A percentile compares a stretch with the other conserved stretches of the same genome.
These are phyloP conservation scores for Isatis lusitanica DNA, from an alignment of 441 rosid genomes.

Conservation along the genomic window DNA sequence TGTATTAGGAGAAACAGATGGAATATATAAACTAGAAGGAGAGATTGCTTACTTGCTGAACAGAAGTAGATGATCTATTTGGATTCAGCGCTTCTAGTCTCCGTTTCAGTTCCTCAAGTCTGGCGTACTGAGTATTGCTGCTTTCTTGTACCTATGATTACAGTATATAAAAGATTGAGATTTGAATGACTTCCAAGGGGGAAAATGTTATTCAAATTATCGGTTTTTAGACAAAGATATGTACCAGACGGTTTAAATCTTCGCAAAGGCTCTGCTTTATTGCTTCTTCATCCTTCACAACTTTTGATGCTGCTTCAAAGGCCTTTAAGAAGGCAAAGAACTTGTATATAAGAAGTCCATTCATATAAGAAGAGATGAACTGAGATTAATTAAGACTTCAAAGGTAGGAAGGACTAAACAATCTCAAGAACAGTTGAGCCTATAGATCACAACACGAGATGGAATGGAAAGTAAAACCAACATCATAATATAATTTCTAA, in stretches of 20 bases:
- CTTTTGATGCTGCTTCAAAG: constrained; percentile 74
- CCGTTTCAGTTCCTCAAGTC: constrained; percentile 89
- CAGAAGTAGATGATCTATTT: constrained; percentile 51
- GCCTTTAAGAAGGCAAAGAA: constrained; percentile 36
- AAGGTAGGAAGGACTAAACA: background rate
- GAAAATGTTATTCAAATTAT: background rate
- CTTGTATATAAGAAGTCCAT: background rate
- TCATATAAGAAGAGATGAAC: background rate
- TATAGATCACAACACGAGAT: background rate
- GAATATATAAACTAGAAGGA: background rate
- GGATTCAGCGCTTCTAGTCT: constrained; percentile 83
- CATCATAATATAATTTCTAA: background rate
- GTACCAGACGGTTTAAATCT: constrained; percentile 77
- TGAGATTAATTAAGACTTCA: background rate
- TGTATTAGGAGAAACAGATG: constrained; percentile 8
- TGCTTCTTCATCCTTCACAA: constrained; percentile 79
- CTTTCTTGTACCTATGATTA: constrained; percentile 79
- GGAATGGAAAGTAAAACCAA: constrained; percentile 7
- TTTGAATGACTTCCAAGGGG: background rate
- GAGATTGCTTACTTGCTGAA: constrained; percentile 51
- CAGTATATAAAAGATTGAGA: constrained; percentile 11
- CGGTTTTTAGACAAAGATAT: constrained; percentile 26
- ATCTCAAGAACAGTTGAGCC: background rate
- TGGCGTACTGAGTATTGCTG: constrained; percentile 70
- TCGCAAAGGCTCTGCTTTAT: constrained; percentile 78